Evolutionary conservation across 495 filamentous ascomycete genomes (phyloP).

Genomic region (Penicillium daleae): DNA sequence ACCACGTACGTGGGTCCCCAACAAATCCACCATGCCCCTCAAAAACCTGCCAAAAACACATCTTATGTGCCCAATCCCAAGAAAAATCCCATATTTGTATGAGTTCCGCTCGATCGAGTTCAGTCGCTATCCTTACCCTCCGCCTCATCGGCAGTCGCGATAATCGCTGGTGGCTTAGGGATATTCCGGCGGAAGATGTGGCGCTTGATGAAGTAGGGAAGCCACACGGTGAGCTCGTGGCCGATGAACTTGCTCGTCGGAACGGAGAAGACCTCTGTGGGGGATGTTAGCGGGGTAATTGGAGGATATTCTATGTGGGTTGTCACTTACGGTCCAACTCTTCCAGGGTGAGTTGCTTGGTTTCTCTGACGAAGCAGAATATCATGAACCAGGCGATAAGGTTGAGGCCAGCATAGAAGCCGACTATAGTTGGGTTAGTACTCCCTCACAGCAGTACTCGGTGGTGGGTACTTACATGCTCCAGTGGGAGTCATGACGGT

Average conservation of each 20-base stretch:
- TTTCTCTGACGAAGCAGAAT: conserved; percentile 55
- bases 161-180: conserved; percentile 39
- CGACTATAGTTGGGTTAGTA: conserved; percentile 24
- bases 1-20: not conserved
- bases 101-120: not conserved
- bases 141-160: conserved; percentile 31
- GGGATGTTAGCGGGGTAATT: conserved; percentile 21
- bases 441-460: not conserved
- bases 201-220: conserved; percentile 48
- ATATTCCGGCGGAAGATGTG: conserved; percentile 47
- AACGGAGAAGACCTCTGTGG: conserved; percentile 49
- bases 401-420: conserved; percentile 59
- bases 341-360: conserved; percentile 48
- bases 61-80: not conserved
- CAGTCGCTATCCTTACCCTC: not conserved
- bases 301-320: too few relatives aligned
- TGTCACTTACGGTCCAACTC: conserved; percentile 40
- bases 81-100: not conserved
- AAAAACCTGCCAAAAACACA: not conserved
- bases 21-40: not conserved
- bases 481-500: conserved; percentile 52
- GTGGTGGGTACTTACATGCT: conserved; percentile 41
- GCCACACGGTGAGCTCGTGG: conserved; percentile 47
- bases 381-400: conserved; percentile 53
- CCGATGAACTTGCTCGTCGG: conserved; percentile 45